Base-by-base conservation (phyloP, 2,329 filamentous ascomycete genomes). In the Gremmenia infestans region DNA sequence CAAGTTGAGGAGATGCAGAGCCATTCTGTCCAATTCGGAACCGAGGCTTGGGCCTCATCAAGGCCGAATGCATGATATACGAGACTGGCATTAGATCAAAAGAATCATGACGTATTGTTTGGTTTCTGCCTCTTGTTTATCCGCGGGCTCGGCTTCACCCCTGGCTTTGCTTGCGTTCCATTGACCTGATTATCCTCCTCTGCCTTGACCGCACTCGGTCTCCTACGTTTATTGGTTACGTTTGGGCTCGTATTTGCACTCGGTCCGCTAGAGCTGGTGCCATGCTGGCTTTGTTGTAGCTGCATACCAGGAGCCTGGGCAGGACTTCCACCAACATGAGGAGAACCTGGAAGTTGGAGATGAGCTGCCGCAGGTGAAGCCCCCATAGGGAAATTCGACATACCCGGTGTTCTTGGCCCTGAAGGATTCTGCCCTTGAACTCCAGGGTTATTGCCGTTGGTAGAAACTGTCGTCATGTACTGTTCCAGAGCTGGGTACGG, bases 271-370 rank as follows among this genome's bases (percentile, higher is more conserved):
- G 83, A 86, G 68, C 75, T 82, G 35, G 83, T 85, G 40, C 84
- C 85, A 67, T 87, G 85, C 68, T 87, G 84, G 67, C 83, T 87
- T 60, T 82, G 81, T 68, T 87, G 83, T 58, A 83, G 73, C 68
- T 84, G 81, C 84, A 87, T 87, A 59, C 77, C 76, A 22, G 83
- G 83, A 51, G 80, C 82, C 14, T 80, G 78, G 17, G 81, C 82
- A 8, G 85, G 85, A 67, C 82, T 86, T 53, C 81, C 64, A 25
- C 57, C 78, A 45, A 80, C 72, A 54, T 83, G 82, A 50, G 83
- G 83, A 14, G 83, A 86, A 15, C 81, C 66, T 7, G 83, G 82
- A 4, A 86, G 75, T 64, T 81, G 78, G 60, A 85, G 78, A 62
- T 86, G 81, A n/a, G 75, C 74, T 35, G 79, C 72, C 12, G 82